Evolutionary conservation across 2,329 filamentous ascomycete species (phyloP), one percentile per base, ranked within the genome.

Genomic region (Curvularia sp.): DNA sequence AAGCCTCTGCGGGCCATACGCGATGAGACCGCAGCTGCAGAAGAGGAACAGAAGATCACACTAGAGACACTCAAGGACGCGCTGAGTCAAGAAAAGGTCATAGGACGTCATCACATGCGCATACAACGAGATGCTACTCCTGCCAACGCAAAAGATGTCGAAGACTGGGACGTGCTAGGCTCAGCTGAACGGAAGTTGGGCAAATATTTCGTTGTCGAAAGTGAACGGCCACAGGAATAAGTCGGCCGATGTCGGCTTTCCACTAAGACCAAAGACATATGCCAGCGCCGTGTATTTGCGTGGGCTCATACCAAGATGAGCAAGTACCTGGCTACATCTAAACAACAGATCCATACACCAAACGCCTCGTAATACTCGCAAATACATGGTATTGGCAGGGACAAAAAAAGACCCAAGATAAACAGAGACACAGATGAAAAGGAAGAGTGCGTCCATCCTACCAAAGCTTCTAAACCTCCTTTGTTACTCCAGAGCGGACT

Each of bases 201-300:
- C 13, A 86, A 83, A 64, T 96, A 89, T 69, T 94, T 96, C 66
- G 87, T 94, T 7, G 92, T 95, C 2, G 86, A 91, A 63, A 88
- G 84, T 64, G 82, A 81, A 32, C 83, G 82, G 53, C 62, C 71
- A 6, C 67, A 68, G 23, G 71, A 75, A 51, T 74, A 57, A 63
- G 8, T 6, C 12, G 4, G 3, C 19, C 32, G 18, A 15, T n/a
- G n/a, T 27, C 9, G 8, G 6, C 1, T 30, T 12, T 15, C 46
- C 3, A 2, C 13, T 9, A 15, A 19, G n/a, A 25, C 15, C 19
- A 8, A 49, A 23, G 27, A 8, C 18, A n/a, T 5, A 30, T 15
- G 3, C 3, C 18, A 15, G 13, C 18, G 8, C 12, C 3, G 18
- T 48, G n/a, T 13, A 53, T 49, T 36, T 39, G 27, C 25, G 30